Evolutionary conservation across 2,329 filamentous ascomycete genomes (phyloP), one percentile per base, ranked within the genome.

Genomic region (Onygena corvina): DNA sequence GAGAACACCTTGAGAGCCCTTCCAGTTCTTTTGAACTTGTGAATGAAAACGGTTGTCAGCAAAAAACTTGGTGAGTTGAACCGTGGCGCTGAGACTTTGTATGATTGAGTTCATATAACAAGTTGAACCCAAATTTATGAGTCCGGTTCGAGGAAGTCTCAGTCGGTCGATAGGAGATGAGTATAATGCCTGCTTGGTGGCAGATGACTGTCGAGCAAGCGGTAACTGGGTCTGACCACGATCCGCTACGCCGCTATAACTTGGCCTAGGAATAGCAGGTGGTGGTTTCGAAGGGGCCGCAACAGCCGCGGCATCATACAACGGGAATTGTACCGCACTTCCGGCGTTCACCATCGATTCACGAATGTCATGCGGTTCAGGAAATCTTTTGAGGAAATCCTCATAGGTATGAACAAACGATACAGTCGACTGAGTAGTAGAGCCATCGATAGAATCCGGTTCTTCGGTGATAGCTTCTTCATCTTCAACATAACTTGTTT

Each of bases 81-180:
- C 68, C 0, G 88, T 90, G 1, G 81, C 83, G 51, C 85, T 84
- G 14, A 95, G 70, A 52, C 84, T 84, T 65, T 96, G 90, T 21
- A 96, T 72, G 0, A 83, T 82, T n/a, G 86, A 83, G 65, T 94
- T 95, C 73, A 92, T 88, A 61, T 94, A 95, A 63, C 90, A 95
- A 56, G 84, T 89, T 42, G 84, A 82, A 1, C 80, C 79, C 34
- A 87, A 85, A 58, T 95, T 95, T 51, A 80, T 70, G 9, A 95
- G 73, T 0, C 90, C 89, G 8, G 86, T 84, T 30, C 72, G 71
- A n/a, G 80, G 76, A 57, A 79, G 71, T 64, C 68, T 68, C 23
- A 71, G 66, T 11, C 67, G 63, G 51, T 69, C 68, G 45, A 71
- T 62, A 42, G 69, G 59, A 35, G 65, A 64, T 56, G 59, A 64